A percentile compares a stretch with the other conserved stretches of the same genome.
Conservation (phyloP, 2,329 filamentous ascomycete species). For the Fusarium humuli region DNA sequence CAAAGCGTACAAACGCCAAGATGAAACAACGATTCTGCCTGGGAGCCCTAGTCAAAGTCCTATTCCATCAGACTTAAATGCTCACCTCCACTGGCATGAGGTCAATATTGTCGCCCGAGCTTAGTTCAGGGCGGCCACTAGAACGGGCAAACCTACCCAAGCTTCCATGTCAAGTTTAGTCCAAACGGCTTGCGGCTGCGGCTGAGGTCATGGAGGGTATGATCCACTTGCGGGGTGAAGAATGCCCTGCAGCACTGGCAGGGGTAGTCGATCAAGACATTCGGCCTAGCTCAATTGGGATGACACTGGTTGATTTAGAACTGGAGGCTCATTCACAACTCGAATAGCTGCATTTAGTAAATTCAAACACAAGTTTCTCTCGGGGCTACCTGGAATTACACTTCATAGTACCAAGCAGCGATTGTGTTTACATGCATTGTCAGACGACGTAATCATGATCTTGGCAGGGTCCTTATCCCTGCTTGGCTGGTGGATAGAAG, state of each 20-base stretch:
- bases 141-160: not conserved
- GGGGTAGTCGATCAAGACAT: not conserved
- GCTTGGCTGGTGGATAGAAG: not conserved
- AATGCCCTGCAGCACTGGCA: not conserved
- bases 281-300: not conserved
- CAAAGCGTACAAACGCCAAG: not conserved
- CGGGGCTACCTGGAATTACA: not conserved
- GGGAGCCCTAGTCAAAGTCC: not conserved
- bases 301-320: not conserved
- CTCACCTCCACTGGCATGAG: not conserved
- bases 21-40: not conserved
- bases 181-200: not conserved
- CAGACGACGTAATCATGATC: not conserved
- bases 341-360: not conserved
- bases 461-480: not conserved
- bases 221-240: not conserved
- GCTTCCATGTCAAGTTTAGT: not conserved
- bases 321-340: not conserved
- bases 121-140: not conserved
- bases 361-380: not conserved
- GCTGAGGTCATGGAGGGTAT: not conserved
- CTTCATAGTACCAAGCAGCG: not conserved
- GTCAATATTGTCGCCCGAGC: not conserved
- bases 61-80: not conserved
- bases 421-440: not conserved